Evolutionary conservation across 1,284 basidiomycete species (phyloP).

Genomic region (Ustilago crameri): DNA sequence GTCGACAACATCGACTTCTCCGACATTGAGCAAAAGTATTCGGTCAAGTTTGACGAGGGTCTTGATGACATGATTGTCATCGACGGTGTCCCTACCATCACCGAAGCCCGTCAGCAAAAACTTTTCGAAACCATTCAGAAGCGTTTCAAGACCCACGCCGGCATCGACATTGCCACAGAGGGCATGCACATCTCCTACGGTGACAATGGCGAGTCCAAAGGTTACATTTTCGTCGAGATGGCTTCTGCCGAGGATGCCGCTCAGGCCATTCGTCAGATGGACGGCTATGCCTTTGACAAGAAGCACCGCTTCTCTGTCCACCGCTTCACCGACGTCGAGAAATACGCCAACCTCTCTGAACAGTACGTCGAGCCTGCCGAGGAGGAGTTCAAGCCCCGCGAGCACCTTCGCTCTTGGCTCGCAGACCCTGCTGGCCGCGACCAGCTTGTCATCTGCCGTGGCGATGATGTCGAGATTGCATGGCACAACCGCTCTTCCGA

Average conservation of each 20-base stretch:
- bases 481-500: slow-evolving; percentile 94
- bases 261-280: slow-evolving; percentile 81
- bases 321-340: slow-evolving; percentile 92
- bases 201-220: slow-evolving; percentile 68
- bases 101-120: slow-evolving; percentile 66
- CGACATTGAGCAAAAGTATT: slow-evolving; percentile 90
- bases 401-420: slow-evolving; percentile 95
- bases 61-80: slow-evolving; percentile 70
- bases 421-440: slow-evolving; percentile 91
- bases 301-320: slow-evolving; percentile 91
- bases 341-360: slow-evolving; percentile 82
- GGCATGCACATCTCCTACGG: slow-evolving; percentile 69
- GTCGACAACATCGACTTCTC: slow-evolving; percentile 76
- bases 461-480: slow-evolving; percentile 87
- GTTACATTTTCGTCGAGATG: slow-evolving; percentile 88
- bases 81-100: slow-evolving; percentile 69
- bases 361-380: slow-evolving; percentile 81
- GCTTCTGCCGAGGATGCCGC: slow-evolving; percentile 82
- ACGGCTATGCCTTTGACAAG: slow-evolving; percentile 89
- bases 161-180: slow-evolving; percentile 63
- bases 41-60: slow-evolving; percentile 67
- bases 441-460: slow-evolving; percentile 93
- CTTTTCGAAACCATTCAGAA: slow-evolving; percentile 69
- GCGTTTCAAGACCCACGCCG: slow-evolving; percentile 67
- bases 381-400: slow-evolving; percentile 87